Percentiles rank a stretch among this genome's conserved stretches.
Evolutionary conservation across 2,329 filamentous ascomycete genomes (phyloP).

Genomic region (Phaeoacremonium minimum): DNA sequence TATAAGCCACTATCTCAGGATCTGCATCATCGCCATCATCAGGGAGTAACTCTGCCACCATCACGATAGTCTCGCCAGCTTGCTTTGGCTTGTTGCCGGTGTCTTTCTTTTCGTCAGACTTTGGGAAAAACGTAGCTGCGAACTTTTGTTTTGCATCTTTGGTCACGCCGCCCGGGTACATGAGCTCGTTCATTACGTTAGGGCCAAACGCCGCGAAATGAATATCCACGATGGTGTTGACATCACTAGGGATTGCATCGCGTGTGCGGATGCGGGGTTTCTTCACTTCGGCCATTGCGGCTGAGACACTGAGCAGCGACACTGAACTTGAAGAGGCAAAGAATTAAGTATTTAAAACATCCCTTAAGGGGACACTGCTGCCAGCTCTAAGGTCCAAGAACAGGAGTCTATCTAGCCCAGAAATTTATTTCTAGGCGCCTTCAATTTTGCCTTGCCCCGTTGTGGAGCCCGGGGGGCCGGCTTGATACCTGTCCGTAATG

Average conservation of each 20-base stretch:
- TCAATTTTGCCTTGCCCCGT: too few relatives aligned
- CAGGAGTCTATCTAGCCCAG: too few relatives aligned
- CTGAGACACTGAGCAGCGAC: too few relatives aligned
- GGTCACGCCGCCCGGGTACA: conserved; percentile 16
- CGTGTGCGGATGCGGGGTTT: conserved; percentile 3
- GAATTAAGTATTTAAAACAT: too few relatives aligned
- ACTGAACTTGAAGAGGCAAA: too few relatives aligned
- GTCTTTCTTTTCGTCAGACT: background rate
- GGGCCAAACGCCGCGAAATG: conserved; percentile 7
- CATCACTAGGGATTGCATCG: conserved; percentile 5
- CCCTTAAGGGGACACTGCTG: too few relatives aligned
- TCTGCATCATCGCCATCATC: conserved; percentile 5
- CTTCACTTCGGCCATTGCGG: background rate
- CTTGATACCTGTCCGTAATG: too few relatives aligned
- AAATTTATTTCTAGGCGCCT: too few relatives aligned
- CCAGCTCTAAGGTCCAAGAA: too few relatives aligned
- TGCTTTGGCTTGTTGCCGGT: too few relatives aligned
- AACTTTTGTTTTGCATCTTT: conserved; percentile 11
- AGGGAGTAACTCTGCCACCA: conserved; percentile 18
- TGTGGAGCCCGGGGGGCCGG: too few relatives aligned
- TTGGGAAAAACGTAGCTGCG: conserved; percentile 9
- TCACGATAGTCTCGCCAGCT: conserved; percentile 7
- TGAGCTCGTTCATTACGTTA: conserved; percentile 16
- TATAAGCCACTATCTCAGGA: conserved; percentile 21
- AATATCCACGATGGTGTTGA: conserved; percentile 1